Evolutionary conservation across 176 grass and related monocot genomes (phyloP).

Genomic region (Carex myosuroides): DNA sequence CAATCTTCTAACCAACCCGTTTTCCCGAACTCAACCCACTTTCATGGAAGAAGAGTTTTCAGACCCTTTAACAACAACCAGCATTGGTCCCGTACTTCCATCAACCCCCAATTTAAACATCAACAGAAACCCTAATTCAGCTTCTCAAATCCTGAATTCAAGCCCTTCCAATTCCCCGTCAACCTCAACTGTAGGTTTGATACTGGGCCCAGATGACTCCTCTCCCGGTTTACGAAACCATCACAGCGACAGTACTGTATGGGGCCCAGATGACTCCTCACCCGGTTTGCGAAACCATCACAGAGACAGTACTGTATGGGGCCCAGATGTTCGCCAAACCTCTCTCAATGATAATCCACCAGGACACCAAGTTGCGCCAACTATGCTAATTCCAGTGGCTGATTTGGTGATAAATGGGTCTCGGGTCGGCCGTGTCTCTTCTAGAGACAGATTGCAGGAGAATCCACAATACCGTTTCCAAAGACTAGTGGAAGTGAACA

Average conservation of each 20-base stretch:
- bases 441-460: constrained; percentile 5
- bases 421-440: not conserved
- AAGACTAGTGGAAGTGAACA: constrained; percentile 51
- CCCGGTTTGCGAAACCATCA: not conserved
- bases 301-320: not conserved
- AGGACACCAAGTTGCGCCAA: not conserved
- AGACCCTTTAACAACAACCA: not conserved
- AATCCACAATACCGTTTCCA: constrained; percentile 47
- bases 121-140: not conserved
- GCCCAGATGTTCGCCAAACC: not conserved
- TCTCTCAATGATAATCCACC: not conserved
- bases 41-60: not conserved
- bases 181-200: not conserved
- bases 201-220: not conserved
- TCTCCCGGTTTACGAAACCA: not conserved
- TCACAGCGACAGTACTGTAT: not conserved
- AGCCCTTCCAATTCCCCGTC: not conserved
- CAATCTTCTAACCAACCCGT: constrained; percentile 9
- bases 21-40: not conserved
- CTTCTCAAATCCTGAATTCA: not conserved
- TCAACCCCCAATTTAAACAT: not conserved
- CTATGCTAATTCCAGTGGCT: not conserved
- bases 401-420: constrained; percentile 9
- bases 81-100: not conserved
- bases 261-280: not conserved